A percentile compares a stretch with the other conserved stretches of the same genome.
phyloP scores from a whole-genome alignment of 768 basidiomycete species.

The Rhodotorula sphaerocarpa region DNA sequence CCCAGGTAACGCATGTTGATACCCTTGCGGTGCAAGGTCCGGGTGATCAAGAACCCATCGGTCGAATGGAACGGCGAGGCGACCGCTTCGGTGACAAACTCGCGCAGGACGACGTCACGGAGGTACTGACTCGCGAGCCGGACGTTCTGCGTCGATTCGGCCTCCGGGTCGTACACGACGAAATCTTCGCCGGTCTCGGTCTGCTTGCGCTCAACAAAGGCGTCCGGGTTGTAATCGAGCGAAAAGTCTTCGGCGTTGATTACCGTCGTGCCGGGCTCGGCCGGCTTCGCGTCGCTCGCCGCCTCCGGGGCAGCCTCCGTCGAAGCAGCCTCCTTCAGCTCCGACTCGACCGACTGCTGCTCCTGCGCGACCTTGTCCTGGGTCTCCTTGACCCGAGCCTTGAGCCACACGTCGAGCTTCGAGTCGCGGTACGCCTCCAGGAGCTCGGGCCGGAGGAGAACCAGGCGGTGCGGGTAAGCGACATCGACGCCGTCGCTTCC shows the following conservation, averaged over 20 bases:
- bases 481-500: background rate
- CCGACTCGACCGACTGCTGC: slow-evolving; percentile 32
- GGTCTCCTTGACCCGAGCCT: slow-evolving; percentile 38
- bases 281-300: slow-evolving; percentile 23
- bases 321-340: slow-evolving; percentile 39
- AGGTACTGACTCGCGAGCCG: slow-evolving; percentile 47
- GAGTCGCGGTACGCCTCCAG: slow-evolving; percentile 47
- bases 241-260: slow-evolving; percentile 45
- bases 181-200: slow-evolving; percentile 1
- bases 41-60: slow-evolving; percentile 45
- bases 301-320: slow-evolving; percentile 19
- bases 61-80: slow-evolving; percentile 41
- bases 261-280: slow-evolving; percentile 36
- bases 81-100: slow-evolving; percentile 43
- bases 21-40: slow-evolving; percentile 44
- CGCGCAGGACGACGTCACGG: slow-evolving; percentile 43
- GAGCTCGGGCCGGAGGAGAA: slow-evolving; percentile 47
- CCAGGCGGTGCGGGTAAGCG: slow-evolving; percentile 46
- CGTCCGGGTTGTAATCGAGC: slow-evolving; percentile 48
- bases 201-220: slow-evolving; percentile 43
- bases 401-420: slow-evolving; percentile 45
- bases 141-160: slow-evolving; percentile 45
- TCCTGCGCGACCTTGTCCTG: slow-evolving; percentile 32
- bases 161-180: slow-evolving; percentile 42
- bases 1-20: slow-evolving; percentile 50